Evolutionary conservation across 2,329 filamentous ascomycete genomes (phyloP), one percentile per base, ranked within the genome.

Genomic region (Hypoxylon sp.): DNA sequence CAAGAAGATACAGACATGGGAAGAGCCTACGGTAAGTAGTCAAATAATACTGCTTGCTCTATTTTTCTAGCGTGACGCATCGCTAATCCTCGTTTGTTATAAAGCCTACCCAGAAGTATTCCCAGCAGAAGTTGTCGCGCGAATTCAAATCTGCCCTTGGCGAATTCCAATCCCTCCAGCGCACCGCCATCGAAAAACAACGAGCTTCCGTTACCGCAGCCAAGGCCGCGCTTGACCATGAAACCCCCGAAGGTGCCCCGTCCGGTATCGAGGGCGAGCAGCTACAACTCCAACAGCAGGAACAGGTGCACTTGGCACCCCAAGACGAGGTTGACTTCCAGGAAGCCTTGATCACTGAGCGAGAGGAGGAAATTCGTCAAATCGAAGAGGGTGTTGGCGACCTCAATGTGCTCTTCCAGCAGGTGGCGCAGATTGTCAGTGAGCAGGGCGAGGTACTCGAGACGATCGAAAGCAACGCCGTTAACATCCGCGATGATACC

Each of bases 311-410:
- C 60, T 85, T 98, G 7, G 96, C 94, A 0, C 87, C 93, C 27
- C 96, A 99, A 78, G 91, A 93, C 73, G 96, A 99, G 76, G 96
- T 99, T 45, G 95, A 99, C 77, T 99, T 97, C 82, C 96, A 99
- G 77, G 96, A 99, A 73, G 90, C 91, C 14, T 84, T 99, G 63
- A 99, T 99, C 76, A 90, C 96, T 66, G 95, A 99, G 84, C 94
- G 96, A 57, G 96, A 99, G 79, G 90, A 93, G 61, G 96, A 99
- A 82, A 99, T 99, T 71, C 90, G 94, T 67, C 96, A 97, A 77
- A 99, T 99, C 74, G 96, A 98, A 81, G 94, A 97, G 79, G 94
- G 92, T 59, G 96, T 99, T 5, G 92, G 92, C 59, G 96, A 99
- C 75, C 83, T 99, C 68, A 99, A 99, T 74, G 96, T 98, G 75